Base-by-base conservation (phyloP, 1,139 yeast species). In the Yamadazyma pseudoaaseri region DNA sequence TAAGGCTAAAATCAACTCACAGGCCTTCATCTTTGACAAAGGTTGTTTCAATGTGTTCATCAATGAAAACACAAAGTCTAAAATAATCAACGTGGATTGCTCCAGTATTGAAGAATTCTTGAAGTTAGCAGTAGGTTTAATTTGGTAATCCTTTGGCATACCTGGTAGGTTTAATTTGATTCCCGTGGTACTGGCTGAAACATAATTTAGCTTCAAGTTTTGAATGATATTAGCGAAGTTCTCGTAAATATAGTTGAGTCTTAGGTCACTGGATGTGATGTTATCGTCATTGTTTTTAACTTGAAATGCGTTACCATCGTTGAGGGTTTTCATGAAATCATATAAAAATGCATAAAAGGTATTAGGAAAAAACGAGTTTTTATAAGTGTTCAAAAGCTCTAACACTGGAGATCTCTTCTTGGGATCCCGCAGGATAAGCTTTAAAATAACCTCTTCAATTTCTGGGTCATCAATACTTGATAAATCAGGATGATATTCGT, bases 1-100 rank as follows among this genome's bases (percentile, higher is more conserved):
- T 11, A 92, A 65, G 0, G 87, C 87, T 9, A 87, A 55, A 3
- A 92, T 72, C 36, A 90, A 58, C 48, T 89, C 94, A 45, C 95
- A 72, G 0, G 92, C 94, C 48, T 77, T 76, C 4, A 83, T 56
- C 45, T 87, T 73, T 18, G 82, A 76, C 0, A 73, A 56, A 0
- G 87, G 80, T 20, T 77, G 75, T 7, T 74, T 73, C 0, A 89
- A 71, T 35, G 85, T 77, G 42, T 89, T 71, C 20, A 85, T 54
- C 6, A 82, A 69, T 2, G 95, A 78, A 35, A 81, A 75, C 0
- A 89, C 66, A 21, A 80, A 58, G 13, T 84, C 70, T 3, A 90
- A 62, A 9, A 86, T 59, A 3, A 92, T 70, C 24, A 90, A 58
- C 0, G 87, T 76, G 0, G 82, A 73, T 29, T 75, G 74, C 38